Conservation (phyloP, 305 asterid genomes). For the Salvia sclarea region DNA sequence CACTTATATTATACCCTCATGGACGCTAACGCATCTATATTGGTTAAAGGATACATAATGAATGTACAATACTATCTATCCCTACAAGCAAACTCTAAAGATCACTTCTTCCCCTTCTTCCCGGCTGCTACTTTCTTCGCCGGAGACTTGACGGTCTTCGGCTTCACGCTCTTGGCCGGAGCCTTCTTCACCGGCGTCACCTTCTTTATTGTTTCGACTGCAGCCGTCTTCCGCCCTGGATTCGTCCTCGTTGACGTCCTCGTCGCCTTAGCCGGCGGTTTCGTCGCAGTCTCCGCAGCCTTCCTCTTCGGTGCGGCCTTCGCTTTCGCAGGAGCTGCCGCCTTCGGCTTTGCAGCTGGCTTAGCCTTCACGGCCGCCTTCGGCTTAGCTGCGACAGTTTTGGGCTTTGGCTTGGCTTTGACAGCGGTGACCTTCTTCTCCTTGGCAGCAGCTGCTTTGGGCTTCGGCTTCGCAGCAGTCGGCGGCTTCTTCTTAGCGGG, state of each 20-base stretch:
- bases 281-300: conserved; percentile 44
- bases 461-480: conserved; percentile 40
- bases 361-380: conserved; percentile 34
- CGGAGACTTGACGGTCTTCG: conserved; percentile 50
- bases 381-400: conserved; percentile 25
- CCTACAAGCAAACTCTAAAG: conserved; percentile 38
- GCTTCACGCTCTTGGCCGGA: conserved; percentile 51
- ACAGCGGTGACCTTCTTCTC: conserved; percentile 17
- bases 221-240: conserved; percentile 31
- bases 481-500: conserved; percentile 37
- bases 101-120: conserved; percentile 58
- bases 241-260: conserved; percentile 48
- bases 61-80: conserved; percentile 54
- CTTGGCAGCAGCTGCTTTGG: conserved; percentile 31
- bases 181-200: conserved; percentile 46
- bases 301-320: conserved; percentile 46
- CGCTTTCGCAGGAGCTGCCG: conserved; percentile 33
- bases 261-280: conserved; percentile 47
- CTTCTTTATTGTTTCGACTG: conserved; percentile 43
- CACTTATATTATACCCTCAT: conserved; percentile 20
- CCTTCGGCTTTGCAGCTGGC: conserved; percentile 33
- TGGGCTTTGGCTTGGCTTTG: conserved; percentile 41
- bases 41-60: conserved; percentile 12
- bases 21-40: conserved; percentile 3
- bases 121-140: conserved; percentile 56